Conservation (phyloP, 805 yeast genomes). For the Saccharomyces cerevisiae region DNA sequence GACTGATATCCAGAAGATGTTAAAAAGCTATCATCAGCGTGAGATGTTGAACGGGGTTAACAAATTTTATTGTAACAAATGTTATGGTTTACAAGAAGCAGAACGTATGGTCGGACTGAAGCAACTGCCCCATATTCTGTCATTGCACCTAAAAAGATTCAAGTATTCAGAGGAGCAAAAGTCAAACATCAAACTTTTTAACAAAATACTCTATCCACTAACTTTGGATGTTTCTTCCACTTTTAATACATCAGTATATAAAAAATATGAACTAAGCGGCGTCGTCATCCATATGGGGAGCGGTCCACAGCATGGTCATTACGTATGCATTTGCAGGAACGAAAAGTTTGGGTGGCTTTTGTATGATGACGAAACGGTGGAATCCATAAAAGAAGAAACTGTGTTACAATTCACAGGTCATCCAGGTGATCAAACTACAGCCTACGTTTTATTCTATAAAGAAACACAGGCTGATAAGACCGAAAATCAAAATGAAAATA, state of each 20-base stretch:
- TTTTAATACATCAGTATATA: constrained; percentile 35
- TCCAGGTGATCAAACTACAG: constrained; percentile 80
- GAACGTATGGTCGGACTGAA: constrained; percentile 79
- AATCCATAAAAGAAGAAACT: constrained; percentile 71
- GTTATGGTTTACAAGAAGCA: constrained; percentile 89
- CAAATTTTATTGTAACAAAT: constrained; percentile 86
- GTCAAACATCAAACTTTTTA: constrained; percentile 76
- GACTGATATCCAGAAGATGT: constrained; percentile 50
- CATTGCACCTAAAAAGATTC: constrained; percentile 84
- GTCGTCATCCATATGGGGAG: constrained; percentile 94
- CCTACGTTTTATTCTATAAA: constrained; percentile 79
- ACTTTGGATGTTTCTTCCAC: constrained; percentile 54
- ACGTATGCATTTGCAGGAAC: constrained; percentile 77
- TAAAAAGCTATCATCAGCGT: constrained; percentile 54
- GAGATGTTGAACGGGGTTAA: constrained; percentile 82
- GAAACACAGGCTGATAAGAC: constrained; percentile 32
- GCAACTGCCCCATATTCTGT: constrained; percentile 65
- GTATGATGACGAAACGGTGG: constrained; percentile 94
- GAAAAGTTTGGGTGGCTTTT: constrained; percentile 77
- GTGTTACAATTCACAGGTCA: constrained; percentile 85
- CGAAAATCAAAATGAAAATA: background rate
- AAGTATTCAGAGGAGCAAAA: constrained; percentile 80
- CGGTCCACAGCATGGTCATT: constrained; percentile 97
- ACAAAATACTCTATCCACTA: constrained; percentile 74
- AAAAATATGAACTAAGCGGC: constrained; percentile 71